Percentiles rank a stretch among this genome's conserved stretches.
Conservation (phyloP, 805 yeast species). For the Brettanomyces nanus region DNA sequence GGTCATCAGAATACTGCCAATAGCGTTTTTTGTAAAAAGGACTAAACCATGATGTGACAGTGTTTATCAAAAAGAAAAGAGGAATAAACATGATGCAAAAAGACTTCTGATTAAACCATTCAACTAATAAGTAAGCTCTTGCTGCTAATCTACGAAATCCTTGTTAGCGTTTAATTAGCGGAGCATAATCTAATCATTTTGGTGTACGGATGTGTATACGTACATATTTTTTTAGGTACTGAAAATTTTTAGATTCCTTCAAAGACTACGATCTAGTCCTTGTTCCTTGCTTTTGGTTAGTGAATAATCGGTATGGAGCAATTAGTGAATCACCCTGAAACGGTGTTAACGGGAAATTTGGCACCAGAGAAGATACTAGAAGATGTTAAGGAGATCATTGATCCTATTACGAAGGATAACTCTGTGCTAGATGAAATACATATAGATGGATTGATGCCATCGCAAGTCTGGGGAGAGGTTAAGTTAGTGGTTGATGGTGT, state of each 20-base stretch:
- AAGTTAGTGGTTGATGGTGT: conserved; percentile 77
- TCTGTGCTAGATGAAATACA: conserved; percentile 76
- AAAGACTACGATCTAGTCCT: no score
- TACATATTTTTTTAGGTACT: no score
- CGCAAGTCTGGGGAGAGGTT: conserved; percentile 91
- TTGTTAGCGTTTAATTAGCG: no score
- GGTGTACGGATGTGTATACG: no score
- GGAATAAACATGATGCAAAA: neutral
- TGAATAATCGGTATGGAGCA: conserved; percentile 1
- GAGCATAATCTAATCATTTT: no score
- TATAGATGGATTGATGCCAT: conserved; percentile 79
- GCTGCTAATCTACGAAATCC: no score
- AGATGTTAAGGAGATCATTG: conserved; percentile 43
- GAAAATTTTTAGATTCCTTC: no score
- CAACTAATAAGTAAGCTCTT: no score
- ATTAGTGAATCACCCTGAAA: neutral
- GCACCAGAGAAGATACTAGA: conserved; percentile 11
- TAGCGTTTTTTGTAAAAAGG: conserved; percentile 3
- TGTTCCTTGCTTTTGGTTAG: no score
- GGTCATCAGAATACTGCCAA: conserved; percentile 29
- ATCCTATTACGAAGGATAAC: conserved; percentile 37
- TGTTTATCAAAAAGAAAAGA: neutral
- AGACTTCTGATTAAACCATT: no score
- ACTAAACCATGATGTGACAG: neutral
- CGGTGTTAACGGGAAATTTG: conserved; percentile 1